phyloP scores from a whole-genome alignment of 805 yeast genomes.

The Candida endomychidarum region DNA sequence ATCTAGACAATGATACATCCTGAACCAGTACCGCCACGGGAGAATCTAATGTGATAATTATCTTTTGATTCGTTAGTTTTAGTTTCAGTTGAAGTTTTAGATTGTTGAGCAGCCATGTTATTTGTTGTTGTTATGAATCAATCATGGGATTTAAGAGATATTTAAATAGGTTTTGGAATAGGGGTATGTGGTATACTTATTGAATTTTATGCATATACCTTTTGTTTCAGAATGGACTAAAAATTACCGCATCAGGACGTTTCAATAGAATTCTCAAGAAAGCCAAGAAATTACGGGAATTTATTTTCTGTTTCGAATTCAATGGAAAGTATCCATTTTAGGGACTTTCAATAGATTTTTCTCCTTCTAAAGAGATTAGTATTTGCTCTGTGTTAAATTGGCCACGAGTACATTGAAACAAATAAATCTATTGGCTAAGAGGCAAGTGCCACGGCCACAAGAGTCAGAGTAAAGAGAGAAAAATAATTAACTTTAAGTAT shows the following conservation, averaged over 20 bases:
- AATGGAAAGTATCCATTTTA: too few relatives aligned
- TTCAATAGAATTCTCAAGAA: slow-evolving; percentile 5
- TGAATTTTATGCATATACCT: not conserved
- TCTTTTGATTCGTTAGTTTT: slow-evolving; percentile 4
- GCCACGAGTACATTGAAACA: too few relatives aligned
- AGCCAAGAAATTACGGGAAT: too few relatives aligned
- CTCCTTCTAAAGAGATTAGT: too few relatives aligned
- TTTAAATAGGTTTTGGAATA: slow-evolving; percentile 2
- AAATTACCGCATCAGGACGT: slow-evolving; percentile 4
- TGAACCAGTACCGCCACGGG: not conserved
- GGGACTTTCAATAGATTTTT: too few relatives aligned
- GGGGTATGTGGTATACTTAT: not conserved
- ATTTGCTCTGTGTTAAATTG: too few relatives aligned
- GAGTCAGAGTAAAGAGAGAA: too few relatives aligned
- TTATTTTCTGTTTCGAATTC: too few relatives aligned
- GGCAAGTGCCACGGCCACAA: too few relatives aligned
- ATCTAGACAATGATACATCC: slow-evolving; percentile 7
- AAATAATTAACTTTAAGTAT: not conserved
- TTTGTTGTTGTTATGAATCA: slow-evolving; percentile 2
- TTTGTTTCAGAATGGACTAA: slow-evolving; percentile 2
- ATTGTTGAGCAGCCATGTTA: slow-evolving; percentile 8
- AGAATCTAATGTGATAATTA: slow-evolving; percentile 1
- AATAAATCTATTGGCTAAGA: too few relatives aligned
- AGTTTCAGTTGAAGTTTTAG: slow-evolving; percentile 6
- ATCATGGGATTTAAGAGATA: not conserved